Conservation (phyloP, 73 alveolate species). For the Paraurostyla sp. region DNA sequence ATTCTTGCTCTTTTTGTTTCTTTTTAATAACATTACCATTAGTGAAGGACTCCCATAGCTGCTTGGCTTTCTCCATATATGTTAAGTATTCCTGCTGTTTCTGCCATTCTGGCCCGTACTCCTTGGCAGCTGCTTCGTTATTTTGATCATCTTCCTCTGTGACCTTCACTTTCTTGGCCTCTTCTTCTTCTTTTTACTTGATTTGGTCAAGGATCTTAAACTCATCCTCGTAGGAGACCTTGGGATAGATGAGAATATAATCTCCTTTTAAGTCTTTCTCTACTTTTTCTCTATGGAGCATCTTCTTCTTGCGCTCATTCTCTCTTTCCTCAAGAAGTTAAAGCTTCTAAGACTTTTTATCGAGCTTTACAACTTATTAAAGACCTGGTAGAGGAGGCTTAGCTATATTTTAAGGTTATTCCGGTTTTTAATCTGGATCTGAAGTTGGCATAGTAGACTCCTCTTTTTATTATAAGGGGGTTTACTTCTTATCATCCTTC, state of each 20-base stretch:
- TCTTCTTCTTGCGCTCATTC: conserved; percentile 4
- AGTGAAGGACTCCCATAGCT: conserved; percentile 61
- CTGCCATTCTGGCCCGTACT: conserved; percentile 40
- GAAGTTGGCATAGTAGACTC: not conserved
- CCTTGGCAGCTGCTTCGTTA: not conserved
- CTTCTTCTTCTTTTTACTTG: not conserved
- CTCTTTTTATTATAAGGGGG: not conserved
- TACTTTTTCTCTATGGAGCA: conserved; percentile 48
- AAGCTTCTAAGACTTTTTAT: not conserved
- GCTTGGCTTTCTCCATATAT: conserved; percentile 61
- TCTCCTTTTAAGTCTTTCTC: conserved; percentile 28
- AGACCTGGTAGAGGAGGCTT: too few species aligned
- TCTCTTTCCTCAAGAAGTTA: conserved; percentile 23
- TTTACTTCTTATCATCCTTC: conserved; percentile 2
- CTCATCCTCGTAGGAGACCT: conserved; percentile 50
- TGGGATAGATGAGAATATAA: conserved; percentile 47
- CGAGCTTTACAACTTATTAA: too few species aligned
- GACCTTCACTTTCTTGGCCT: not conserved
- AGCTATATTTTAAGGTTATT: not conserved
- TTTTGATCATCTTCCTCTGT: conserved; percentile 25
- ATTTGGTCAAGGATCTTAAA: conserved; percentile 17
- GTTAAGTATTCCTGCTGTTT: not conserved
- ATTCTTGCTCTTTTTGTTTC: conserved; percentile 3
- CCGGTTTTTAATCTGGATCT: not conserved
- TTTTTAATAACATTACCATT: conserved; percentile 26